Evolutionary conservation across 495 filamentous ascomycete genomes (phyloP).

Genomic region (Aspergillus leporis): DNA sequence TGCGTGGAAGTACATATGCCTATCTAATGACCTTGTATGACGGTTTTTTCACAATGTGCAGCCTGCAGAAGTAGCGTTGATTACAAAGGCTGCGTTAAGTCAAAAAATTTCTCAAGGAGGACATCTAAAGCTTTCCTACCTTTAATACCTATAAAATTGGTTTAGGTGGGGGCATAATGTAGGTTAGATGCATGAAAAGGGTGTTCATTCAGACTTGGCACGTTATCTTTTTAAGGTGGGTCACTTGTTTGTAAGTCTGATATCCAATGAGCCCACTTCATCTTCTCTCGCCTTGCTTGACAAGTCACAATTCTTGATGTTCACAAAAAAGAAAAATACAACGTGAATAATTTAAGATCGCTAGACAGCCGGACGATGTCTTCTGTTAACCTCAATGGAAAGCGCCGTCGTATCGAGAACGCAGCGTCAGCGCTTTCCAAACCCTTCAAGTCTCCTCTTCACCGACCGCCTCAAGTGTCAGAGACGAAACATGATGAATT

Average conservation of each 20-base stretch:
- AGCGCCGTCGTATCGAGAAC: conserved; percentile 58
- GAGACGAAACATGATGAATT: conserved; percentile 11
- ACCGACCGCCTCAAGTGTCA: conserved; percentile 26
- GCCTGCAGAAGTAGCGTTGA: too few relatives aligned
- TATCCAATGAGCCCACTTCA: neutral
- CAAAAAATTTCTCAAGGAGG: too few relatives aligned
- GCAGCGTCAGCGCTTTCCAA: conserved; percentile 54
- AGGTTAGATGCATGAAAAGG: too few relatives aligned
- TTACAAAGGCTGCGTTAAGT: too few relatives aligned
- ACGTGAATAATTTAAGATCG: neutral
- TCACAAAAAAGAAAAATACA: neutral
- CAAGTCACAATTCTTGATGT: neutral
- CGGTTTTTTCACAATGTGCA: too few relatives aligned
- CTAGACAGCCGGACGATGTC: conserved; percentile 18
- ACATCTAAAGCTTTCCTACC: too few relatives aligned
- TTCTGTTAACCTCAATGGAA: conserved; percentile 30
- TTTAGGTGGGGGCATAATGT: too few relatives aligned
- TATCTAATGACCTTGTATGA: too few relatives aligned
- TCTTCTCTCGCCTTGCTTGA: neutral
- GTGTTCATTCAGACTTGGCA: neutral
- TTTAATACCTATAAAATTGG: too few relatives aligned
- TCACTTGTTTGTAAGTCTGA: neutral
- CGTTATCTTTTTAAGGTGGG: neutral
- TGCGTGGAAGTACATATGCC: too few relatives aligned
- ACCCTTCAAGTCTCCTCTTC: conserved; percentile 70